A percentile compares a stretch with the other conserved stretches of the same genome.
Conservation (phyloP, 805 yeast genomes). For the Yarrowia bubula region DNA sequence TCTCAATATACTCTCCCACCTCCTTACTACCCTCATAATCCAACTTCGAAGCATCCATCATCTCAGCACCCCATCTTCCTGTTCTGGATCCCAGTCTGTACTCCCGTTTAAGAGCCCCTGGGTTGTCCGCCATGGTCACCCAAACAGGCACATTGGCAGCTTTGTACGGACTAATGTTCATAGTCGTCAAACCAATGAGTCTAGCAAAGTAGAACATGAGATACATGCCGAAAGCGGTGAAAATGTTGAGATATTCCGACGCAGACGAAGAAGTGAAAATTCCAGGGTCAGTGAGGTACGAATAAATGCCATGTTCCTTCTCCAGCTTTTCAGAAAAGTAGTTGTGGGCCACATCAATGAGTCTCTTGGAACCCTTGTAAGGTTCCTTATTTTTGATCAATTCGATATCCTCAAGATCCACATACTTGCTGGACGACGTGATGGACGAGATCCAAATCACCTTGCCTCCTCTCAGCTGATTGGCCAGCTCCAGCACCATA, state of each 20-base stretch:
- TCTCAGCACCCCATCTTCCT: slow-evolving; percentile 61
- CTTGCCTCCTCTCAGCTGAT: slow-evolving; percentile 59
- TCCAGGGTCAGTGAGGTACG: slow-evolving; percentile 90
- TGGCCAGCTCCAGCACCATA: slow-evolving; percentile 63
- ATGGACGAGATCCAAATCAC: slow-evolving; percentile 84
- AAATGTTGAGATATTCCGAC: slow-evolving; percentile 61
- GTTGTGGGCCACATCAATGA: slow-evolving; percentile 77
- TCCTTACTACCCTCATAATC: slow-evolving; percentile 54
- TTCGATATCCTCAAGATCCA: slow-evolving; percentile 74
- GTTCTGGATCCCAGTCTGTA: slow-evolving; percentile 75
- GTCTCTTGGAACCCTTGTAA: slow-evolving; percentile 89
- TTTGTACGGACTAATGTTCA: slow-evolving; percentile 79
- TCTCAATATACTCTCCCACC: slow-evolving; percentile 62
- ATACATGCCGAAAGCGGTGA: slow-evolving; percentile 85
- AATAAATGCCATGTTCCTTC: slow-evolving; percentile 54
- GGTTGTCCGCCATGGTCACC: slow-evolving; percentile 56
- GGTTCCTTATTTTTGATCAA: slow-evolving; percentile 61
- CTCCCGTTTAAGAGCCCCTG: slow-evolving; percentile 48
- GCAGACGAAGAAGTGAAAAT: slow-evolving; percentile 83
- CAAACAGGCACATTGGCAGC: slow-evolving; percentile 87
- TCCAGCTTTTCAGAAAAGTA: slow-evolving; percentile 59
- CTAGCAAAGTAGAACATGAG: slow-evolving; percentile 80
- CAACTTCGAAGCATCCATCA: slow-evolving; percentile 46
- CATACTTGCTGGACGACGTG: slow-evolving; percentile 71
- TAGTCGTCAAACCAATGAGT: slow-evolving; percentile 80